Evolutionary conservation across 768 basidiomycete genomes (phyloP).

Genomic region (Candolleomyces eurysporus): DNA sequence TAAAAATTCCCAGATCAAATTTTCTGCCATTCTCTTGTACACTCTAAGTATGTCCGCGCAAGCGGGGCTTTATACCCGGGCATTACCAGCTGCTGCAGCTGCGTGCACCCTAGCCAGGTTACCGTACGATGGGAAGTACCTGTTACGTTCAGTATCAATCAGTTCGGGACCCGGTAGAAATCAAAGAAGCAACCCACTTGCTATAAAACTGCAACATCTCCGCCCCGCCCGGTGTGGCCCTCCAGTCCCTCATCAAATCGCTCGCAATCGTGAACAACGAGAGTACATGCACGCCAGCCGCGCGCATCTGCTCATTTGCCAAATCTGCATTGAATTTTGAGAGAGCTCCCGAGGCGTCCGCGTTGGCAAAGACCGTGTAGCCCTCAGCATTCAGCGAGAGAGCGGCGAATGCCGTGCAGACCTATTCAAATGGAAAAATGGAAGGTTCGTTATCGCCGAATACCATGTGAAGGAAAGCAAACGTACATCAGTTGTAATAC

Average conservation of each 20-base stretch:
- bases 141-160: too few relatives aligned
- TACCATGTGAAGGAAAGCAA: too few relatives aligned
- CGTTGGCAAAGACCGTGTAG: conserved; percentile 47
- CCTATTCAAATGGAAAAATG: conserved; percentile 21
- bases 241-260: conserved; percentile 54
- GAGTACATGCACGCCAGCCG: conserved; percentile 44
- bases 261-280: conserved; percentile 42
- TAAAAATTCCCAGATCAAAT: too few relatives aligned
- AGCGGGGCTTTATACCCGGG: too few relatives aligned
- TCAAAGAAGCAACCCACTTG: conserved; percentile 22
- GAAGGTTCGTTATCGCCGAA: too few relatives aligned
- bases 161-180: too few relatives aligned
- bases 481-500: conserved; percentile 48
- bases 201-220: conserved; percentile 45
- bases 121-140: conserved; percentile 20
- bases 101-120: conserved; percentile 24
- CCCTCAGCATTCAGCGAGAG: conserved; percentile 44
- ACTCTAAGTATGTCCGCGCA: too few relatives aligned
- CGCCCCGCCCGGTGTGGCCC: conserved; percentile 38
- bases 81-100: conserved; percentile 10
- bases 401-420: conserved; percentile 50
- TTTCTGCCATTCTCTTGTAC: too few relatives aligned
- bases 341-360: conserved; percentile 45
- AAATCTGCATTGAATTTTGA: conserved; percentile 37
- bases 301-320: conserved; percentile 49